A percentile compares a stretch with the other conserved stretches of the same genome.
Conservation (phyloP, 208 protist genomes). For the Leishmania tarentolae region DNA sequence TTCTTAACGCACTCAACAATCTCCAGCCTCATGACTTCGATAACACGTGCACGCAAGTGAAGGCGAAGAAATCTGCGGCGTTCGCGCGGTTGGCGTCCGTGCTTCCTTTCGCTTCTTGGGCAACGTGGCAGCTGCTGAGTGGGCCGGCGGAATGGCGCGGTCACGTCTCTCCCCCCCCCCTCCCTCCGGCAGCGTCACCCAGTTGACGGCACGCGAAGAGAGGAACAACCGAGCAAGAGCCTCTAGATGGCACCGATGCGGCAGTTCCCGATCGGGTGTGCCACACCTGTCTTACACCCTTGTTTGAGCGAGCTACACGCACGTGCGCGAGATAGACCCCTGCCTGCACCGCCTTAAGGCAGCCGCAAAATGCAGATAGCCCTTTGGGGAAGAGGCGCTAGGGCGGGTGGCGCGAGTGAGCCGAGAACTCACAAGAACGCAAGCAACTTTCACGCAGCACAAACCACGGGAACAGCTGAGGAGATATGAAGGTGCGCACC, state of each 20-base stretch:
- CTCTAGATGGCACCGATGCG: neutral
- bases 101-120: neutral
- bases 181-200: neutral
- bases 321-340: neutral
- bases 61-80: too few relatives aligned
- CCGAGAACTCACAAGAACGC: neutral
- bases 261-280: neutral
- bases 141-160: neutral
- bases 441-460: neutral
- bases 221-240: neutral
- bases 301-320: neutral
- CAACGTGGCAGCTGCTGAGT: neutral
- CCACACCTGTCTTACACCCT: neutral
- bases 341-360: neutral
- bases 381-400: neutral
- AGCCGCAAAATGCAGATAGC: neutral
- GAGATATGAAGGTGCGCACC: neutral
- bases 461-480: neutral
- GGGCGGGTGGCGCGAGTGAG: neutral
- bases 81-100: neutral
- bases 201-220: neutral
- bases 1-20: conserved; percentile 80
- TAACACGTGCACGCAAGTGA: neutral
- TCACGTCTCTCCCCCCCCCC: neutral
- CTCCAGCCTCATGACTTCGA: conserved; percentile 62